Evolutionary conservation across 2,329 filamentous ascomycete genomes (phyloP).

Genomic region (Didymella lethalis): DNA sequence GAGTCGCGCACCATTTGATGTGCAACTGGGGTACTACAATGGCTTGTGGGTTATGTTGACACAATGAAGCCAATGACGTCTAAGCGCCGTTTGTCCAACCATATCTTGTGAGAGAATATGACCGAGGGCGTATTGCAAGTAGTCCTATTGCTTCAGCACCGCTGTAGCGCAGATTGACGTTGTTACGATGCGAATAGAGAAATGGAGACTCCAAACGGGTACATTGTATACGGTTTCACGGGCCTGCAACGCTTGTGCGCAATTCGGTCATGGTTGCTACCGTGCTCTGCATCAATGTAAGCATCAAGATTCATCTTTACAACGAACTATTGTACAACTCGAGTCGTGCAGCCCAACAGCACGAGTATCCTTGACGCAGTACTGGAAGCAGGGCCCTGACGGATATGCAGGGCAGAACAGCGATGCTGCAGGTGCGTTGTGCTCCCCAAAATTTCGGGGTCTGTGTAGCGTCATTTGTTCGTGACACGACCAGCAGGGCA

Average conservation of each 20-base stretch:
- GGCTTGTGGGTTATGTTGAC: conserved; percentile 2
- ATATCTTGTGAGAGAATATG: background rate
- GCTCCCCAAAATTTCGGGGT: background rate
- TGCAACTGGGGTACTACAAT: background rate
- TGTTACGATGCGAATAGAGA: background rate
- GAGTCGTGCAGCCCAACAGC: background rate
- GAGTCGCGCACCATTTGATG: background rate
- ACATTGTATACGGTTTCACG: background rate
- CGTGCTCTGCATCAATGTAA: background rate
- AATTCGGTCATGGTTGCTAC: background rate
- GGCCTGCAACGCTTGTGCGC: background rate
- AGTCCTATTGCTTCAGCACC: too few species aligned
- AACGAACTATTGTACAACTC: background rate
- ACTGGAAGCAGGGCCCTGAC: background rate
- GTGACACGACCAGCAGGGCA: background rate
- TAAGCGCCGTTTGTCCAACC: background rate
- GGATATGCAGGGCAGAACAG: background rate
- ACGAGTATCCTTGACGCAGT: background rate
- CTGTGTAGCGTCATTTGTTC: background rate
- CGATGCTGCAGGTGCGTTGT: conserved; percentile 2
- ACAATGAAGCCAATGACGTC: background rate
- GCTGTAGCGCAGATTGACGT: background rate
- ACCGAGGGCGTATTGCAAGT: background rate
- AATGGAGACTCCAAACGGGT: background rate
- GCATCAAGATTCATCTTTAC: background rate